Evolutionary conservation across 78 protist genomes (phyloP).

Genomic region (Dictyostelium capitatum): DNA sequence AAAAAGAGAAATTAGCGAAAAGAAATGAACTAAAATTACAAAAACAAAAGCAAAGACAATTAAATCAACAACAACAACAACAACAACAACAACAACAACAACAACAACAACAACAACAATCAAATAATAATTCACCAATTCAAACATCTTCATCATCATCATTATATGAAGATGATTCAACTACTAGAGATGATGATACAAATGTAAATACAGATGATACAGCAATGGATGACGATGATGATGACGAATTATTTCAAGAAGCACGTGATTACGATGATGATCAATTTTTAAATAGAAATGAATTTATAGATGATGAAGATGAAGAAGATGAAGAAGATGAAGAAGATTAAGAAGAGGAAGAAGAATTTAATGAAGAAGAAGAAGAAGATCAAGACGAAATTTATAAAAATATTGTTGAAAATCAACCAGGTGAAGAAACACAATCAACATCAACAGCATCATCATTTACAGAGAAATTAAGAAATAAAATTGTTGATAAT

Average conservation of each 20-base stretch:
- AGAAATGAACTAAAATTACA: slow-evolving; percentile 11
- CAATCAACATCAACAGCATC: neutral
- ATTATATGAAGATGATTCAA: neutral
- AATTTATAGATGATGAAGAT: neutral
- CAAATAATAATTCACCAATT: too few relatives aligned
- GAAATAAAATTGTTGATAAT: slow-evolving; percentile 85
- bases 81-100: neutral
- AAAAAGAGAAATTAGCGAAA: neutral
- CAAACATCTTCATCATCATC: neutral
- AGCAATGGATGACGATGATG: neutral
- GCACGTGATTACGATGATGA: slow-evolving; percentile 8
- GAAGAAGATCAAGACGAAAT: neutral
- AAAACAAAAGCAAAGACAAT: neutral
- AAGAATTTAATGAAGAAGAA: neutral
- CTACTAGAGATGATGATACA: neutral
- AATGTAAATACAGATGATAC: neutral
- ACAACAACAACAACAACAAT: neutral
- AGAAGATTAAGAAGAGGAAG: neutral
- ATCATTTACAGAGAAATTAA: slow-evolving; percentile 55
- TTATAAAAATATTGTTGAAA: neutral
- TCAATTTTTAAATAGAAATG: neutral
- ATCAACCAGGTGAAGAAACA: neutral
- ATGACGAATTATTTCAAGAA: slow-evolving; percentile 38
- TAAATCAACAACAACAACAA: neutral
- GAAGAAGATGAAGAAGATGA: slow-evolving; percentile 3